These are phyloP conservation scores for Dryas drummondii DNA, from an alignment of 306 rosid genomes.

Conservation along the genomic window DNA sequence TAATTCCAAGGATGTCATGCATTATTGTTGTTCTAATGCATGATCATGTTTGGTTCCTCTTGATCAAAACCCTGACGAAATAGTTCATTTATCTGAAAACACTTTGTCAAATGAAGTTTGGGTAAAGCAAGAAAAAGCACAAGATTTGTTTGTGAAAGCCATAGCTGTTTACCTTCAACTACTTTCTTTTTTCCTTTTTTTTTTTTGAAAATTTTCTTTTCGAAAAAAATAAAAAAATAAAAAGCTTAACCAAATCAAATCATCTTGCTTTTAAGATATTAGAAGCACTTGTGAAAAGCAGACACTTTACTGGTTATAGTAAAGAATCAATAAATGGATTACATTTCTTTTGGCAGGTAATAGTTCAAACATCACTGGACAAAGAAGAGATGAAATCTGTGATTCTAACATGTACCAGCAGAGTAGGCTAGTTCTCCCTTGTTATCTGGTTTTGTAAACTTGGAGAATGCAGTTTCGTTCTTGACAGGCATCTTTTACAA, in stretches of 20 bases:
- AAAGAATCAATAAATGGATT: background rate
- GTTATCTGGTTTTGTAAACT: slow-evolving; percentile 15
- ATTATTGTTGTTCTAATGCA: background rate
- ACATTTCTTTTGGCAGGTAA: slow-evolving; percentile 53
- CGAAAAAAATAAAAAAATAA: background rate
- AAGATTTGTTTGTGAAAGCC: background rate
- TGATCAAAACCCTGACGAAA: background rate
- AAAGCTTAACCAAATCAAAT: background rate
- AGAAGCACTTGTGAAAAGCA: background rate
- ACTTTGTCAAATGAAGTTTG: background rate
- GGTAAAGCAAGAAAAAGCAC: background rate
- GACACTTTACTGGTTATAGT: background rate
- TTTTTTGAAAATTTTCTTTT: background rate
- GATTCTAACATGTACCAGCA: slow-evolving; percentile 63
- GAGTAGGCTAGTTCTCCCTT: slow-evolving; percentile 50
- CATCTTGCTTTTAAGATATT: background rate
- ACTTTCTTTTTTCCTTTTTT: background rate
- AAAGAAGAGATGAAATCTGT: slow-evolving; percentile 75
- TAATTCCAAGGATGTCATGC: background rate
- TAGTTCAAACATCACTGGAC: slow-evolving; percentile 71
- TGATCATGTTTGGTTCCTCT: background rate
- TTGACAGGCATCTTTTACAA: background rate
- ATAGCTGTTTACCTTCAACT: background rate
- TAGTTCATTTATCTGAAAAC: background rate
- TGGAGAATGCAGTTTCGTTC: slow-evolving; percentile 16